Evolutionary conservation across 768 basidiomycete species (phyloP), one percentile per base, ranked within the genome.

Genomic region (Russula brevipes): DNA sequence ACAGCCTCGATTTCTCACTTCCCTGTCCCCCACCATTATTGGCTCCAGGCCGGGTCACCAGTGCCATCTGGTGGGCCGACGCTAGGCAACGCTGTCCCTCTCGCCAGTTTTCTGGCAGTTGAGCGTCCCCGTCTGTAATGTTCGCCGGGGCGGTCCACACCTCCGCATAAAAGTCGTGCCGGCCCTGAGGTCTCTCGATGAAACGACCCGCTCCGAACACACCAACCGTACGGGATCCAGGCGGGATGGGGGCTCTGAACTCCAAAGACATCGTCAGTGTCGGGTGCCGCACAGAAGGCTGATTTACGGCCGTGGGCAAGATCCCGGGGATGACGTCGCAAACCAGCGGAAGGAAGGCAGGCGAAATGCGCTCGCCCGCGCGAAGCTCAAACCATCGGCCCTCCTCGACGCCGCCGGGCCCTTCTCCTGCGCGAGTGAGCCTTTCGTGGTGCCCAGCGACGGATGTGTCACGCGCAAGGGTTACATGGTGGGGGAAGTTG

Each of bases 71-170:
- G 12, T 81, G 84, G 11, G 83, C 79, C 30, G 81, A 76, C 16
- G 81, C 85, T 35, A 88, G 73, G 66, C 87, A 88, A n/a, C 82
- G 74, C 67, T 87, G 85, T 54, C 80, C 72, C 51, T 84, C 84
- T 65, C 83, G 79, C 87, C 86, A 88, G 11, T 79, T 49, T 12
- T 39, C 56, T 5, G 33, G 30, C 38, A 56, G 79, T 3, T 76
- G 71, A 8, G 45, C 39, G 31, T 42, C 24, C 0, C 81, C 82
- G 58, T 79, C 78, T 2, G 80, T 82, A 44, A 84, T 74, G 58
- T 82, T 76, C 47, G 76, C 74, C 1, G 87, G 87, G 10, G 86
- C 83, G 6, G 83, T 82, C 86, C 86, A 88, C 12, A 87, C 74
- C 68, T 87, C 87, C 3, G 82, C 79, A 65, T 81, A 81, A 4